Evolutionary conservation across 2,329 filamentous ascomycete genomes (phyloP).

Genomic region (Didymella pomorum): DNA sequence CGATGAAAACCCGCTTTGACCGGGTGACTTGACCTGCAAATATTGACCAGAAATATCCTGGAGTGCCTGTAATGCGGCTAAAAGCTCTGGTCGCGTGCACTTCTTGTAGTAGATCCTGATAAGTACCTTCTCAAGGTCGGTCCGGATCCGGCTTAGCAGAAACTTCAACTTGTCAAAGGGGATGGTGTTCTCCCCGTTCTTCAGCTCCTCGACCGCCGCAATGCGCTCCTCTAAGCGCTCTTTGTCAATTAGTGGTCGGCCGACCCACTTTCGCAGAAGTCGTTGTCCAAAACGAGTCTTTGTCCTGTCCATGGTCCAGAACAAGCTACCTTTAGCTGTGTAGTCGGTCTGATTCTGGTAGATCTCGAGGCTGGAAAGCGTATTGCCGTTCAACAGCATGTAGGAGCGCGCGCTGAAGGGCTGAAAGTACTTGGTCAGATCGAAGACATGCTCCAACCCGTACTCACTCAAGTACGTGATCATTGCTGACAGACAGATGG

Average conservation of each 20-base stretch:
- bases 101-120: slow-evolving; percentile 98
- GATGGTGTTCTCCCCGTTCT: slow-evolving; percentile 70
- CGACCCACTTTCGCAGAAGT: slow-evolving; percentile 92
- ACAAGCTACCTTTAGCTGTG: slow-evolving; percentile 83
- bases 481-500: slow-evolving; percentile 93
- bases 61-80: slow-evolving; percentile 83
- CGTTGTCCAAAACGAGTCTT: slow-evolving; percentile 88
- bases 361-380: slow-evolving; percentile 90
- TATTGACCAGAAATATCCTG: slow-evolving; percentile 84
- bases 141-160: slow-evolving; percentile 74
- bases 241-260: slow-evolving; percentile 83
- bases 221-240: slow-evolving; percentile 78
- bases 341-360: slow-evolving; percentile 95
- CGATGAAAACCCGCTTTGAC: slow-evolving; percentile 77
- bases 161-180: slow-evolving; percentile 77
- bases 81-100: slow-evolving; percentile 86
- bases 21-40: slow-evolving; percentile 68
- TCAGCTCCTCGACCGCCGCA: slow-evolving; percentile 84
- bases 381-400: slow-evolving; percentile 96
- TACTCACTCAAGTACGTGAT: slow-evolving; percentile 93
- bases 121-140: slow-evolving; percentile 89
- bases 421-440: slow-evolving; percentile 95
- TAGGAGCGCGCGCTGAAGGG: slow-evolving; percentile 93
- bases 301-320: slow-evolving; percentile 95
- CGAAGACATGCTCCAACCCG: slow-evolving; percentile 92